A percentile compares a stretch with the other conserved stretches of the same genome.
Conservation (phyloP, 345 rosid species). For the Iberis pinnata region DNA sequence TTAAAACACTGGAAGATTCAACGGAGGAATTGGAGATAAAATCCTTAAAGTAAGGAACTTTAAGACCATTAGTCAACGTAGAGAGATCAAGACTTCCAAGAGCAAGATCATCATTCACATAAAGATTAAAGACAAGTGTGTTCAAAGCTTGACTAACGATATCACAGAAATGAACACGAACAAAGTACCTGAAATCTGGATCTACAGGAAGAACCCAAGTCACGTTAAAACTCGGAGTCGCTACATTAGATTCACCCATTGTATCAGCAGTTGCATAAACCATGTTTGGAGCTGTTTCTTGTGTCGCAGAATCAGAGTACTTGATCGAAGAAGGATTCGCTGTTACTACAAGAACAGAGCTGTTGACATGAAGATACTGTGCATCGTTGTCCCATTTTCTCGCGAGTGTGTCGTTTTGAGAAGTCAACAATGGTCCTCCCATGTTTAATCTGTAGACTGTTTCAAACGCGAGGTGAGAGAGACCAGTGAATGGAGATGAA, state of each 20-base stretch:
- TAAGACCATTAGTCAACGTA: slow-evolving; percentile 38
- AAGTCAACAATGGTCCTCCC: slow-evolving; percentile 88
- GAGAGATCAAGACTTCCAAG: slow-evolving; percentile 71
- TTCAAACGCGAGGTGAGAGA: slow-evolving; percentile 64
- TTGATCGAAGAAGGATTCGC: slow-evolving; percentile 57
- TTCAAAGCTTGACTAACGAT: slow-evolving; percentile 64
- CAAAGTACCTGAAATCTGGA: slow-evolving; percentile 67
- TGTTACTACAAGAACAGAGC: slow-evolving; percentile 67
- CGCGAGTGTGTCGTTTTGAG: slow-evolving; percentile 85
- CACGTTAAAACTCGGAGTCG: slow-evolving; percentile 63
- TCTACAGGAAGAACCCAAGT: slow-evolving; percentile 79
- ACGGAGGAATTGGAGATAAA: slow-evolving; percentile 60
- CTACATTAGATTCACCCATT: slow-evolving; percentile 77
- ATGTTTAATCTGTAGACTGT: slow-evolving; percentile 84
- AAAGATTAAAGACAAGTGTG: slow-evolving; percentile 68
- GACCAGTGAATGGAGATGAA: slow-evolving; percentile 48
- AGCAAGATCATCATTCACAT: slow-evolving; percentile 70
- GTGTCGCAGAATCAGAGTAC: slow-evolving; percentile 41
- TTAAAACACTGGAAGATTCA: slow-evolving; percentile 43
- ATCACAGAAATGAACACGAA: slow-evolving; percentile 90
- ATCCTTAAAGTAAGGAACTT: slow-evolving; percentile 66
- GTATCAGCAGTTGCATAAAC: slow-evolving; percentile 85
- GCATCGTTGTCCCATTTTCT: slow-evolving; percentile 87
- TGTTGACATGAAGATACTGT: slow-evolving; percentile 69
- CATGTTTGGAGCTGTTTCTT: slow-evolving; percentile 79